Percentiles rank a stretch among this genome's conserved stretches.
Conservation (phyloP, 257 asterid genomes). For the Forsythia viridissima region DNA sequence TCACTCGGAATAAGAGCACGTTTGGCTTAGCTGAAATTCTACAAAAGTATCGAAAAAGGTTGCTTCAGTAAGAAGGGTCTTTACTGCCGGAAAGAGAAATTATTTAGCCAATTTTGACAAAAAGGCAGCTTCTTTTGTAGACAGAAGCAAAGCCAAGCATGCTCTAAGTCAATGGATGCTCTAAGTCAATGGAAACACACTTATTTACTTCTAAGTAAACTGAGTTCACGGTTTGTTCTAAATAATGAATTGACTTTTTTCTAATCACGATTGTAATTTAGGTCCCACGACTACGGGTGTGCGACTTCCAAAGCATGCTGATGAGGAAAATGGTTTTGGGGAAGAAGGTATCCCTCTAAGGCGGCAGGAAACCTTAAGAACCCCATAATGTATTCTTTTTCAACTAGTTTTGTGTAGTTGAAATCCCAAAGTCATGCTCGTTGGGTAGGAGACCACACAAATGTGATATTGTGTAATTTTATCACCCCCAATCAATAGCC, state of each 20-base stretch:
- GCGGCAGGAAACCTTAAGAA: conserved; percentile 74
- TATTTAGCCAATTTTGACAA: background rate
- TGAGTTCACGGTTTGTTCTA: conserved; percentile 1
- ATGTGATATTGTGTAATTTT: conserved; percentile 39
- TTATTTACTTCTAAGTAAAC: background rate
- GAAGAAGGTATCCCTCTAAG: conserved; percentile 79
- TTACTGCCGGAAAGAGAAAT: background rate
- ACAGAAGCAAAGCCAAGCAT: background rate
- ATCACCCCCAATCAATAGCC: conserved; percentile 26
- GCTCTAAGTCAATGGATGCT: background rate
- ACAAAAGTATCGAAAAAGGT: background rate
- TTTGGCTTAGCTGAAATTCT: background rate
- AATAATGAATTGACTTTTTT: background rate
- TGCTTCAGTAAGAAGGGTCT: background rate
- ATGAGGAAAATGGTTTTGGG: conserved; percentile 67
- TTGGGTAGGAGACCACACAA: conserved; percentile 37
- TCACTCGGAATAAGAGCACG: background rate
- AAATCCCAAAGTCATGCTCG: conserved; percentile 18
- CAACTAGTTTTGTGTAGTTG: background rate
- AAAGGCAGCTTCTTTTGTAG: background rate
- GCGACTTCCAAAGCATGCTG: conserved; percentile 52
- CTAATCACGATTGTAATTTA: conserved; percentile 13
- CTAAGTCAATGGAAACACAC: background rate
- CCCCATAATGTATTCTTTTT: conserved; percentile 30
- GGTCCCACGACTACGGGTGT: conserved; percentile 42